Evolutionary conservation across 768 basidiomycete species (phyloP).

Genomic region (Butyriboletus loyo): DNA sequence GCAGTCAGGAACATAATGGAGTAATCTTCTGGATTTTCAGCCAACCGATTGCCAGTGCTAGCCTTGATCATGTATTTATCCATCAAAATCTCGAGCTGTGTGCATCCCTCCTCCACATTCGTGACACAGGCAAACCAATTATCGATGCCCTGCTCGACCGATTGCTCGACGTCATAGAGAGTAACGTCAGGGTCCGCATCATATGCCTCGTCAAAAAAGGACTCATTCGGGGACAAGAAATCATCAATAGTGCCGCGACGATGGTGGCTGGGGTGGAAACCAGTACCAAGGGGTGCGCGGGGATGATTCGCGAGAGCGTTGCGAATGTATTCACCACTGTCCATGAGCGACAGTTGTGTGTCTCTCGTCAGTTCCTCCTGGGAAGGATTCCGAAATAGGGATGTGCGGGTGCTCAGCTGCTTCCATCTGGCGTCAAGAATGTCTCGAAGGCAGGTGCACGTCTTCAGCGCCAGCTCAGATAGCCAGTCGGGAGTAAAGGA

Average conservation of each 20-base stretch:
- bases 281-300: accelerated
- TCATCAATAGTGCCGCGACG: conserved; percentile 9
- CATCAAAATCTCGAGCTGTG: conserved; percentile 18
- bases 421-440: conserved; percentile 34
- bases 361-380: conserved; percentile 17
- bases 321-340: conserved; percentile 28
- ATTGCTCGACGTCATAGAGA: conserved; percentile 37
- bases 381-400: conserved; percentile 18
- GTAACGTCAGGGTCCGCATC: conserved; percentile 10
- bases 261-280: conserved; percentile 1
- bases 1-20: conserved; percentile 39
- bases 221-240: conserved; percentile 13
- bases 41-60: no score
- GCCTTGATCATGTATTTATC: conserved; percentile 25
- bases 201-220: conserved; percentile 7
- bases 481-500: conserved; percentile 15
- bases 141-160: conserved; percentile 30
- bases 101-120: conserved; percentile 5
- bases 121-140: conserved; percentile 28
- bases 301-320: conserved; percentile 6
- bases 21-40: no score
- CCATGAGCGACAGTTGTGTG: conserved; percentile 31
- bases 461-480: conserved; percentile 38
- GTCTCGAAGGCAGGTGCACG: conserved; percentile 19
- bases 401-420: conserved; percentile 19